Conservation (phyloP, 805 yeast genomes). For the Cyberlindnera galapagoensis region DNA sequence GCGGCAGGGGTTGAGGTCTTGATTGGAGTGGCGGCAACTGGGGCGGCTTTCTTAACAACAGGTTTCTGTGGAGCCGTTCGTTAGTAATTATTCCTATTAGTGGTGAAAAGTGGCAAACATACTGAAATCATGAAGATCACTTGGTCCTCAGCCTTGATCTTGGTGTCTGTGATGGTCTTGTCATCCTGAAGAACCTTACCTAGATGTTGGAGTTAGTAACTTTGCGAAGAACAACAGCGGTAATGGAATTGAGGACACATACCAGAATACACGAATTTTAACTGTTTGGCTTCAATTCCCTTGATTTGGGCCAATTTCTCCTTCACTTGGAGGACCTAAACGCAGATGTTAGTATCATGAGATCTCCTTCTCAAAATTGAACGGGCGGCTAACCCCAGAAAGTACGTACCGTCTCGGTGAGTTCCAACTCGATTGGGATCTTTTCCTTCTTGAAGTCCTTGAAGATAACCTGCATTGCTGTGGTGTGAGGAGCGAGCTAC, state of each 20-base stretch:
- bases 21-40: constrained; percentile 20
- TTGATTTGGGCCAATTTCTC: constrained; percentile 63
- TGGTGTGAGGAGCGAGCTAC: constrained; percentile 1
- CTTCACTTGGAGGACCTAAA: constrained; percentile 59
- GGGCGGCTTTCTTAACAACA: constrained; percentile 11
- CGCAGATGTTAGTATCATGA: constrained; percentile 1
- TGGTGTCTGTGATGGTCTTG: constrained; percentile 62
- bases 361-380: no score
- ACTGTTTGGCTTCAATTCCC: constrained; percentile 61
- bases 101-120: constrained; percentile 24
- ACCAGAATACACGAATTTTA: constrained; percentile 89
- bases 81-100: constrained; percentile 2
- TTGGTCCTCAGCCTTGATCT: constrained; percentile 78
- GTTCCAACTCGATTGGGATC: constrained; percentile 72
- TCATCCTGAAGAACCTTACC: constrained; percentile 84
- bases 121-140: constrained; percentile 87
- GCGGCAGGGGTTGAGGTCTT: constrained; percentile 16
- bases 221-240: not conserved
- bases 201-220: constrained; percentile 10
- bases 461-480: constrained; percentile 66
- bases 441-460: constrained; percentile 92
- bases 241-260: constrained; percentile 14
- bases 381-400: no score
- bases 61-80: constrained; percentile 10
- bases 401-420: constrained; percentile 52